Evolutionary conservation across 495 filamentous ascomycete genomes (phyloP), one percentile per base, ranked within the genome.

Genomic region (Beverwykella pulmonaria): DNA sequence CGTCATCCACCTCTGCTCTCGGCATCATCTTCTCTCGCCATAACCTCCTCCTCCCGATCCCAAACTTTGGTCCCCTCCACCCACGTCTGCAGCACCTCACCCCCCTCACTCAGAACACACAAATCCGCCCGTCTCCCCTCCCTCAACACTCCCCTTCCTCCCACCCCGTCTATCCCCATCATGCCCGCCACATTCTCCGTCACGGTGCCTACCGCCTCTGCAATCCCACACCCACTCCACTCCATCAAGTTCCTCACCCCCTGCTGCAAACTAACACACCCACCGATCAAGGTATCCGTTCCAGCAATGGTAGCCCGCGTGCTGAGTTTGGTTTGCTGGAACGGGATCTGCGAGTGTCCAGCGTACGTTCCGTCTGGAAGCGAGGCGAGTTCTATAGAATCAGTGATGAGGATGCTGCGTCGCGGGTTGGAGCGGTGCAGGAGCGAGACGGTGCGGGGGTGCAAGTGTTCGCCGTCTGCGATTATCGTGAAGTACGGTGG

Each of bases 401-500:
- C 87, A 8, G 86, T 88, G 12, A 87, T 82, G 9, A 90, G 77
- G 59, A 89, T 81, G 53, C 82, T 78, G 14, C 82, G 81, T 1
- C 76, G 71, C 5, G 84, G 85, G 50, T 84, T 79, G 29, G 84
- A 76, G 55, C 83, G 82, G 75, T 86, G 85, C 0, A 86, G 83
- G 61, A 88, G 81, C 46, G 82, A 82, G 55, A 86, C 80, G 7
- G 86, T 81, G 2, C 81, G 78, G 3, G 86, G 86, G 69, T 88
- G 86, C 9, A 89, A 73, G 65, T 89, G 86, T 44, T 87, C 83
- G 8, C 83, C 85, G 67, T 88, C 87, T 1, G 86, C 79, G 49
- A 89, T 88, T 5, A 88, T 71, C 10, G 83, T 83, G 71, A 83
- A 89, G 68, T 77, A 90, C 0, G 86, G 86, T 2, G 76, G 67